Evolutionary conservation across 331 rosid genomes (phyloP).

Genomic region (Prunus yedoensis): DNA sequence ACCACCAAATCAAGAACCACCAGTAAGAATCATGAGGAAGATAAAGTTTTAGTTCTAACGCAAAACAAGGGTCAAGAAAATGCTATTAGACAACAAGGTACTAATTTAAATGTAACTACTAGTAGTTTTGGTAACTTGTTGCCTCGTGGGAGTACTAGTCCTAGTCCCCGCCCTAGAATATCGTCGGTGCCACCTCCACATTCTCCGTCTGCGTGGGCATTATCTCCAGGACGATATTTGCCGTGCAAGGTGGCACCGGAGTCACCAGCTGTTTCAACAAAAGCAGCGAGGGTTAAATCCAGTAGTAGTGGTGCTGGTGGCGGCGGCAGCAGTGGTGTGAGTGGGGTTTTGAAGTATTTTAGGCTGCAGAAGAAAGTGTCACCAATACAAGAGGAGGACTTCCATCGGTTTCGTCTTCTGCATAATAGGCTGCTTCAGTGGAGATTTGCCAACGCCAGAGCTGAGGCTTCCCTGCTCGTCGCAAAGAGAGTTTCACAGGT

Average conservation of each 20-base stretch:
- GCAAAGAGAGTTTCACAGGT: constrained; percentile 47
- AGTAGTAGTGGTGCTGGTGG: constrained; percentile 8
- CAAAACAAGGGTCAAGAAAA: constrained; percentile 28
- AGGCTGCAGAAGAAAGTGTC: constrained; percentile 53
- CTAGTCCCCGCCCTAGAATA: constrained; percentile 4
- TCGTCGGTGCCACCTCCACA: constrained; percentile 15
- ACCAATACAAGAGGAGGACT: constrained; percentile 43
- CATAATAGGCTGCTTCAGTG: constrained; percentile 63
- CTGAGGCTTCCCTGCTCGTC: constrained; percentile 34
- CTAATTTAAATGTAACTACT: neutral
- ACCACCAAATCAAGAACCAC: constrained; percentile 34
- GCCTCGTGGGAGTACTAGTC: constrained; percentile 34
- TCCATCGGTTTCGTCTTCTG: constrained; percentile 52
- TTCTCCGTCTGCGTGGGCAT: constrained; percentile 77
- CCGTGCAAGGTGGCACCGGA: constrained; percentile 13
- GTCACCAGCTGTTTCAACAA: neutral
- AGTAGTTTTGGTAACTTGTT: constrained; percentile 8
- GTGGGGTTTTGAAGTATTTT: constrained; percentile 64
- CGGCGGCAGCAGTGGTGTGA: constrained; percentile 6
- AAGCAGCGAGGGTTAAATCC: neutral
- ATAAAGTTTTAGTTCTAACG: neutral
- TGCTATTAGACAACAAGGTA: neutral
- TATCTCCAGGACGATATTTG: constrained; percentile 57
- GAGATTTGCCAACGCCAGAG: constrained; percentile 71
- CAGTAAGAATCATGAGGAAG: constrained; percentile 20